Conservation (phyloP, 2,329 filamentous ascomycete species). For the Amylocarpus encephaloides region DNA sequence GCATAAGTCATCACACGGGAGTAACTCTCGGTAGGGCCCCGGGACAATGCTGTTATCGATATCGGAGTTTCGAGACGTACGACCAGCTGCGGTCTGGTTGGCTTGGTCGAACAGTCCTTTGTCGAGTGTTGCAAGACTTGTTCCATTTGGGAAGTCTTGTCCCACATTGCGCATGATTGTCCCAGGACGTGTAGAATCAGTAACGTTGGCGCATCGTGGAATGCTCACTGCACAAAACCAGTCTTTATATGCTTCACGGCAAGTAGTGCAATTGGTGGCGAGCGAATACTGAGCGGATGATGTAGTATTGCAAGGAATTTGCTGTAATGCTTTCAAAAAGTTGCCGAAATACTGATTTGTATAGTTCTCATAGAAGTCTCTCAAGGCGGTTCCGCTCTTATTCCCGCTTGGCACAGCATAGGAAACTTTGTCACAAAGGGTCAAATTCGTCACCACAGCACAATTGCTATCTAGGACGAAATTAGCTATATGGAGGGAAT, state of each 20-base stretch:
- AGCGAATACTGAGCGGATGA: constrained; percentile 74
- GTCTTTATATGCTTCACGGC: constrained; percentile 74
- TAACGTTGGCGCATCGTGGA: constrained; percentile 74
- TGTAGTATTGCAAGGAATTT: constrained; percentile 77
- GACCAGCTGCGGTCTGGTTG: constrained; percentile 32
- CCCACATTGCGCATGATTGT: constrained; percentile 61
- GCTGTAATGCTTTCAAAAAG: constrained; percentile 75
- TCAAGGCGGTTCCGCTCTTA: constrained; percentile 55
- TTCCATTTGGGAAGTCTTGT: constrained; percentile 65
- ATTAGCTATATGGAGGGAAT: constrained; percentile 11
- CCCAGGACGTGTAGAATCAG: constrained; percentile 11
- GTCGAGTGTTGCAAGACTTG: constrained; percentile 41
- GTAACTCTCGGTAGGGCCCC: constrained; percentile 87
- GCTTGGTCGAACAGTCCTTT: constrained; percentile 30
- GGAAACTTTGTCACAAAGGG: constrained; percentile 81
- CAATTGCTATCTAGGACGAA: constrained; percentile 62
- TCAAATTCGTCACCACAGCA: constrained; percentile 76
- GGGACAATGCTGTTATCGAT: constrained; percentile 70
- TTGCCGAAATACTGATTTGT: constrained; percentile 63
- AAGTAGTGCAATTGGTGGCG: constrained; percentile 68
- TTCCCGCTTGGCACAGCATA: constrained; percentile 79
- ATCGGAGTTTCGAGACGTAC: constrained; percentile 58
- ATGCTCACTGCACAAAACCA: constrained; percentile 95
- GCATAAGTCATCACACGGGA: constrained; percentile 85
- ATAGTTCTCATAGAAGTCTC: constrained; percentile 69